These are phyloP conservation scores for Coemansia sp. DNA, from an alignment of 192 early-diverging fungal species.

Conservation along the genomic window DNA sequence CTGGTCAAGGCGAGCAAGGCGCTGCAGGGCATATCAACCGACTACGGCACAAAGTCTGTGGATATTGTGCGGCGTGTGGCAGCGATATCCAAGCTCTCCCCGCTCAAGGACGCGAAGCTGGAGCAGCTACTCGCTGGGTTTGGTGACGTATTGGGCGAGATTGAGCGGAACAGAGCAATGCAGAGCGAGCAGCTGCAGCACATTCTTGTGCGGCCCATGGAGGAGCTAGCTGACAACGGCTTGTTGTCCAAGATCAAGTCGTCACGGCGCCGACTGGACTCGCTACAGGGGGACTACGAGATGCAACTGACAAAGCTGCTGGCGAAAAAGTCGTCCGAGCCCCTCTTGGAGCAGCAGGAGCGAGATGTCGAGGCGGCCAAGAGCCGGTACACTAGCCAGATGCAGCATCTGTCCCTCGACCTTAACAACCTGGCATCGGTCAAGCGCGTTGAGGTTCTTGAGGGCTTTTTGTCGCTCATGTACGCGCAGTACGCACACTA, in stretches of 20 bases:
- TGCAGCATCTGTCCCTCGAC: slow-evolving; percentile 63
- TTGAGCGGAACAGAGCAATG: slow-evolving; percentile 44
- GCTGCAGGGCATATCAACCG: slow-evolving; percentile 20
- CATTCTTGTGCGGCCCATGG: slow-evolving; percentile 70
- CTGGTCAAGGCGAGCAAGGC: slow-evolving; percentile 35
- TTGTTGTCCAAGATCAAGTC: slow-evolving; percentile 20
- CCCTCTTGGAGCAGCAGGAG: slow-evolving; percentile 32
- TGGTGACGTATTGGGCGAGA: slow-evolving; percentile 24
- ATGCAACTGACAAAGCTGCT: slow-evolving; percentile 32
- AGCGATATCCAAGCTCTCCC: slow-evolving; percentile 22
- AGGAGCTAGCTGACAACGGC: slow-evolving; percentile 60
- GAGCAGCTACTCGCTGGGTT: slow-evolving; percentile 21
- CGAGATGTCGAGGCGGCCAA: slow-evolving; percentile 61
- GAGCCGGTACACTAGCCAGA: slow-evolving; percentile 61
- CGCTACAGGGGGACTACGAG: slow-evolving; percentile 45
- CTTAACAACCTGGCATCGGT: slow-evolving; percentile 72
- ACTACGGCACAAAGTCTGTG: slow-evolving; percentile 15
- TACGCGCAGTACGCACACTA: slow-evolving; percentile 81
- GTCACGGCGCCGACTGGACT: slow-evolving; percentile 17
- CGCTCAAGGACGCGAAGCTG: slow-evolving; percentile 13
- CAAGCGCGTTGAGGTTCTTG: slow-evolving; percentile 68
- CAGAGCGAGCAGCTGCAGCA: slow-evolving; percentile 61
- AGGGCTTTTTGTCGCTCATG: slow-evolving; percentile 61
- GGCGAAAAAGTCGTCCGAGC: slow-evolving; percentile 24
- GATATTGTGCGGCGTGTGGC: slow-evolving; percentile 21